These are phyloP conservation scores for Paramyrothecium sp. DNA, from an alignment of 2,329 filamentous ascomycete species.

Conservation along the genomic window DNA sequence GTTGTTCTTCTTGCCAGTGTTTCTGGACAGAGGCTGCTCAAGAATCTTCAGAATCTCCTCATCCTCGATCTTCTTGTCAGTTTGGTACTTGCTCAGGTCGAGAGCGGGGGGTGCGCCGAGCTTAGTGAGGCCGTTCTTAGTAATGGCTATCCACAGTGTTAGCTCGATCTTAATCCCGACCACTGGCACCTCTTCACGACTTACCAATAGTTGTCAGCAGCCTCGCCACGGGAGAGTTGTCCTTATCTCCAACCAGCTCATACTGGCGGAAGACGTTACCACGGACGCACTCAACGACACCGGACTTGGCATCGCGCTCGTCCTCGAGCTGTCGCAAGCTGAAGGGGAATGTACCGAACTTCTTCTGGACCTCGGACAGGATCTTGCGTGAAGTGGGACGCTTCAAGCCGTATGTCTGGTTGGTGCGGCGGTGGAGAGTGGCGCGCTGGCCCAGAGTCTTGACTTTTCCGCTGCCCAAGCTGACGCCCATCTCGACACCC, in stretches of 20 bases:
- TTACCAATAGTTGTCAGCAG: slow-evolving; percentile 90
- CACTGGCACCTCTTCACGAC: slow-evolving; percentile 30
- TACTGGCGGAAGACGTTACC: slow-evolving; percentile 92
- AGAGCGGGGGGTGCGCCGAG: slow-evolving; percentile 73
- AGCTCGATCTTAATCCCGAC: slow-evolving; percentile 5
- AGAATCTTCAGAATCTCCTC: slow-evolving; percentile 95
- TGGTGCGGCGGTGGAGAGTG: slow-evolving; percentile 90
- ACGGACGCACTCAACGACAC: slow-evolving; percentile 94
- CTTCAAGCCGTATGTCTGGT: slow-evolving; percentile 90
- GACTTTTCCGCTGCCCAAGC: slow-evolving; percentile 88
- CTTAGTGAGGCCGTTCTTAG: slow-evolving; percentile 93
- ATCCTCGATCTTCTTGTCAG: slow-evolving; percentile 96
- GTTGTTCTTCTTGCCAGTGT: slow-evolving; percentile 91
- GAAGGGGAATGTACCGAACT: slow-evolving; percentile 97
- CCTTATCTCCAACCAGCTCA: slow-evolving; percentile 93
- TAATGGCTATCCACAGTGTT: slow-evolving; percentile 65
- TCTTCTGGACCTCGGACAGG: slow-evolving; percentile 92
- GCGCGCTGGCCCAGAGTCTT: slow-evolving; percentile 86
- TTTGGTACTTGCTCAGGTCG: slow-evolving; percentile 81
- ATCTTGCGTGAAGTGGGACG: slow-evolving; percentile 89
- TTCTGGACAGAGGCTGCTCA: slow-evolving; percentile 80
- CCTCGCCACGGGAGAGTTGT: slow-evolving; percentile 78
- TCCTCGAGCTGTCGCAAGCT: slow-evolving; percentile 95
- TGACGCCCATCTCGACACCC: slow-evolving; percentile 96
- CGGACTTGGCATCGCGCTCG: slow-evolving; percentile 92